Evolutionary conservation across 202 grass and related monocot species (phyloP).

Genomic region (Zoysia matrella): DNA sequence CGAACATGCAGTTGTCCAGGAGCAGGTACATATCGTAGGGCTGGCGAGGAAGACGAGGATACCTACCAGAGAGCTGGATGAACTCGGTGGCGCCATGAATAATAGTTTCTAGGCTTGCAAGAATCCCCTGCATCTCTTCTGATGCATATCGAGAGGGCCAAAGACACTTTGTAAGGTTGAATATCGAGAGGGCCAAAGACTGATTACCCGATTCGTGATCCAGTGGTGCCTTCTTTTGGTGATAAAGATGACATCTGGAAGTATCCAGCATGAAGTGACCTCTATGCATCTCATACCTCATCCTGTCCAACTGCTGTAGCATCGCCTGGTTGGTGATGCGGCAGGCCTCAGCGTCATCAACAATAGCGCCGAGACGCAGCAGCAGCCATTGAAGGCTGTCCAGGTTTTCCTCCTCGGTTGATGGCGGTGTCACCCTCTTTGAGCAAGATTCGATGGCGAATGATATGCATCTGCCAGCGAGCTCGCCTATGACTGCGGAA

Average conservation of each 20-base stretch:
- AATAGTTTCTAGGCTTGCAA: neutral
- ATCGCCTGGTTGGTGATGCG: neutral
- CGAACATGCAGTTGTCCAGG: slow-evolving; percentile 1
- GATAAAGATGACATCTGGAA: neutral
- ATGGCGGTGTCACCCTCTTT: no score
- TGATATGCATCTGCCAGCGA: no score
- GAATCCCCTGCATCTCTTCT: neutral
- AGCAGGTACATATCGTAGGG: neutral
- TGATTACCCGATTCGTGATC: neutral
- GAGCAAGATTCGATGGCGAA: no score
- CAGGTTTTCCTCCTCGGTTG: neutral
- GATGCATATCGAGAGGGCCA: neutral
- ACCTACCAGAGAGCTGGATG: neutral
- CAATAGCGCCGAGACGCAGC: neutral
- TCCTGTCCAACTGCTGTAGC: neutral
- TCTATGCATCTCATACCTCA: neutral
- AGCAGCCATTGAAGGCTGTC: neutral
- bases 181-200: neutral
- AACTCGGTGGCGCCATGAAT: neutral
- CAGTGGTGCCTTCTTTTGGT: no score
- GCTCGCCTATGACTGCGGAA: no score
- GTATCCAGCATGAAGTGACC: neutral
- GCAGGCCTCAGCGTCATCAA: neutral
- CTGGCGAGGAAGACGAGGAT: neutral
- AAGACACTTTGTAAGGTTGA: neutral